Conservation (phyloP, 306 rosid genomes). For the Cucumis sativus region Cucumber_9930_V3 NC_026656.2:1401001-1401500, state of each 20-base stretch:
- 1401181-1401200: constrained; percentile 54
- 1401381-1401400: constrained; percentile 14
- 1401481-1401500: constrained; percentile 80
- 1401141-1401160: constrained; percentile 28
- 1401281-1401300: background rate
- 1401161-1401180: constrained; percentile 29
- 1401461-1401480: constrained; percentile 85
- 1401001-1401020: constrained; percentile 24
- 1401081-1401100: constrained; percentile 27
- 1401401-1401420: background rate
- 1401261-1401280: constrained; percentile 96
- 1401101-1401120: constrained; percentile 31
- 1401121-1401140: constrained; percentile 22
- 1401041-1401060: constrained; percentile 36
- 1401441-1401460: constrained; percentile 91
- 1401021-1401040: constrained; percentile 27
- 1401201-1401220: constrained; percentile 78
- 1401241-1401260: constrained; percentile 84
- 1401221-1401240: constrained; percentile 91
- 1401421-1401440: background rate
- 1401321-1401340: constrained; percentile 21
- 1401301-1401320: constrained; percentile 15
- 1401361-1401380: constrained; percentile 8
- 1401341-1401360: background rate
- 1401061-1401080: constrained; percentile 19